These are phyloP conservation scores for Dalbergia oliveri DNA, from an alignment of 306 rosid genomes.

Conservation along the genomic window DNA sequence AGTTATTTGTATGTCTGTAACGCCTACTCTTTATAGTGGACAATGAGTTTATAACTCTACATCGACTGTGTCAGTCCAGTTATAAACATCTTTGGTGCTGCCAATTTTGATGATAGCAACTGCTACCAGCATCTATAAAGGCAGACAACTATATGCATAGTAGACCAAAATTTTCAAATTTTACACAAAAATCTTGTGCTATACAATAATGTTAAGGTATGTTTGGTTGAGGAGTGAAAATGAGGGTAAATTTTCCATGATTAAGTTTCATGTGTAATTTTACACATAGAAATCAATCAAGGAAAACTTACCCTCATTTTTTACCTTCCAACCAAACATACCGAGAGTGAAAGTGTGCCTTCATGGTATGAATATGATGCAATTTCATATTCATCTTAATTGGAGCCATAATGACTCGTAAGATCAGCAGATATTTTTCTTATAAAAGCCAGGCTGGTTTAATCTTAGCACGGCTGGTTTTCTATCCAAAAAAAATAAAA, in stretches of 20 bases:
- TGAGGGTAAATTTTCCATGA: too few species aligned
- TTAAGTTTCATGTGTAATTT: too few species aligned
- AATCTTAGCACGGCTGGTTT: background rate
- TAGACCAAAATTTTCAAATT: slow-evolving; percentile 3
- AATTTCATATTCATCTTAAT: background rate
- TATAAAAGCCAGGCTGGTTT: slow-evolving; percentile 20
- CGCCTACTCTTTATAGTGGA: slow-evolving; percentile 5
- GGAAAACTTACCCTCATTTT: too few species aligned
- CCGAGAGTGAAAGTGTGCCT: background rate
- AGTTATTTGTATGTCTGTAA: slow-evolving; percentile 8
- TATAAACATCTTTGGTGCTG: slow-evolving; percentile 17
- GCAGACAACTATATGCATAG: slow-evolving; percentile 28
- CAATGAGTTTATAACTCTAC: slow-evolving; percentile 8
- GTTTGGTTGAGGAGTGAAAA: too few species aligned
- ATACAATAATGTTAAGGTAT: background rate
- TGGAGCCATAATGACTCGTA: background rate
- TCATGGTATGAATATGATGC: background rate
- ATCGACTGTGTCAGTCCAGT: background rate
- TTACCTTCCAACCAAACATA: too few species aligned
- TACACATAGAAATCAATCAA: too few species aligned
- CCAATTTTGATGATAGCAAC: slow-evolving; percentile 32
- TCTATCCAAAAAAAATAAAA: too few species aligned
- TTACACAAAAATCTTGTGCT: slow-evolving; percentile 14
- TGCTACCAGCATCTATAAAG: slow-evolving; percentile 23
- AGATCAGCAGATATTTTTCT: slow-evolving; percentile 23